Evolutionary conservation across 805 yeast genomes (phyloP).

Genomic region (Candida succiphila): DNA sequence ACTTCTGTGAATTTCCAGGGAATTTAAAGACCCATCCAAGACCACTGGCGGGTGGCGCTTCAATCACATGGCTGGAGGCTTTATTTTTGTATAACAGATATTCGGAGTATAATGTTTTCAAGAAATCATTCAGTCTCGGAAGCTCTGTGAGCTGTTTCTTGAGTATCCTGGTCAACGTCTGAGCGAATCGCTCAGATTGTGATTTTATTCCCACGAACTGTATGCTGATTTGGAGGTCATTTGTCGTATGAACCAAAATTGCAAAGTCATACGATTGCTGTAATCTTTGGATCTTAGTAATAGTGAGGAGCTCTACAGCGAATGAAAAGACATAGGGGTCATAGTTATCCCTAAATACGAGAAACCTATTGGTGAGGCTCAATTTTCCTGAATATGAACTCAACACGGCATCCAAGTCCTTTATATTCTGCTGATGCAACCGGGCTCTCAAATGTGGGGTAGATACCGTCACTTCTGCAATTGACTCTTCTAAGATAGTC

Average conservation of each 20-base stretch:
- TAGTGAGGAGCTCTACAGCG: constrained; percentile 62
- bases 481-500: constrained; percentile 49
- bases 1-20: constrained; percentile 78
- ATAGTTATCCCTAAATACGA: constrained; percentile 64
- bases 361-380: constrained; percentile 64
- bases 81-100: constrained; percentile 59
- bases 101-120: constrained; percentile 76
- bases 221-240: constrained; percentile 50
- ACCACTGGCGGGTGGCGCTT: constrained; percentile 67
- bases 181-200: constrained; percentile 74
- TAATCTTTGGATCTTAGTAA: constrained; percentile 78
- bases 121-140: constrained; percentile 50
- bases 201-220: constrained; percentile 75
- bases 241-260: constrained; percentile 57
- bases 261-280: constrained; percentile 76
- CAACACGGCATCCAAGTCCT: background rate
- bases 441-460: constrained; percentile 11
- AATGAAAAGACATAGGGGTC: constrained; percentile 63
- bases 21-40: constrained; percentile 75
- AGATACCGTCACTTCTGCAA: constrained; percentile 47
- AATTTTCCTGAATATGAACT: constrained; percentile 41
- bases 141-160: constrained; percentile 56
- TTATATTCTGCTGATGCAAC: constrained; percentile 1
- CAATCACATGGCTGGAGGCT: constrained; percentile 28
- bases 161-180: constrained; percentile 48